Evolutionary conservation across 2,329 filamentous ascomycete genomes (phyloP).

Genomic region (Ceratocystis harringtonii): DNA sequence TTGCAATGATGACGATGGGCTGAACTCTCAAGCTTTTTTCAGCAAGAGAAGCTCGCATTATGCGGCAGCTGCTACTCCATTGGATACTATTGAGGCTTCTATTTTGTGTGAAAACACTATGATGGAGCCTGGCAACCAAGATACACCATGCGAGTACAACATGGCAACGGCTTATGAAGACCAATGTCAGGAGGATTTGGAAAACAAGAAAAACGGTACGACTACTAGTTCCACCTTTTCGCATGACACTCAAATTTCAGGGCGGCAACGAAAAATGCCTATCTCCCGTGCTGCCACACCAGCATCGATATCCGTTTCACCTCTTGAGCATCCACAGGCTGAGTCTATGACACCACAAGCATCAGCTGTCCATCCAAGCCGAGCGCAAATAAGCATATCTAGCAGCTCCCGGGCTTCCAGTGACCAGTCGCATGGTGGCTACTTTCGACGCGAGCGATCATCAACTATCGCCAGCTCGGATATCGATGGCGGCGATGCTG

Average conservation of each 20-base stretch:
- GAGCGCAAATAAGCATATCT: slow-evolving; percentile 15
- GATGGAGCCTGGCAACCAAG: slow-evolving; percentile 7
- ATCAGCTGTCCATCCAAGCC: slow-evolving; percentile 20
- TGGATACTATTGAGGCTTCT: slow-evolving; percentile 17
- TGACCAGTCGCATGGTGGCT: slow-evolving; percentile 11
- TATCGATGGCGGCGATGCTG: slow-evolving; percentile 46
- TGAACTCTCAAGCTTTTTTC: not conserved
- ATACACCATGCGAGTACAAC: slow-evolving; percentile 4
- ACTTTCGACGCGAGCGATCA: slow-evolving; percentile 23
- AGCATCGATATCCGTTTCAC: not conserved
- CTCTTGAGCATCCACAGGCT: slow-evolving; percentile 13
- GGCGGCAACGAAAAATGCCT: slow-evolving; percentile 19
- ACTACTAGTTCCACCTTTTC: not conserved
- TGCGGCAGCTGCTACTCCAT: slow-evolving; percentile 9
- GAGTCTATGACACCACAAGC: slow-evolving; percentile 27
- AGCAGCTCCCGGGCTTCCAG: slow-evolving; percentile 20
- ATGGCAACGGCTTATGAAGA: slow-evolving; percentile 1
- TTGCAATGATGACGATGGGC: not conserved
- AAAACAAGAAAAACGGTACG: not conserved
- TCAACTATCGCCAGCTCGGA: slow-evolving; percentile 58
- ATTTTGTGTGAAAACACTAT: slow-evolving; percentile 14
- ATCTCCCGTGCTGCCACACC: slow-evolving; percentile 3
- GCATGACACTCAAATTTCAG: not conserved
- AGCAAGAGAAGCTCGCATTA: slow-evolving; percentile 11
- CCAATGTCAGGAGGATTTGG: not conserved